Conservation (phyloP, 1,284 basidiomycete genomes). For the Apiotrichum montevideense region DNA sequence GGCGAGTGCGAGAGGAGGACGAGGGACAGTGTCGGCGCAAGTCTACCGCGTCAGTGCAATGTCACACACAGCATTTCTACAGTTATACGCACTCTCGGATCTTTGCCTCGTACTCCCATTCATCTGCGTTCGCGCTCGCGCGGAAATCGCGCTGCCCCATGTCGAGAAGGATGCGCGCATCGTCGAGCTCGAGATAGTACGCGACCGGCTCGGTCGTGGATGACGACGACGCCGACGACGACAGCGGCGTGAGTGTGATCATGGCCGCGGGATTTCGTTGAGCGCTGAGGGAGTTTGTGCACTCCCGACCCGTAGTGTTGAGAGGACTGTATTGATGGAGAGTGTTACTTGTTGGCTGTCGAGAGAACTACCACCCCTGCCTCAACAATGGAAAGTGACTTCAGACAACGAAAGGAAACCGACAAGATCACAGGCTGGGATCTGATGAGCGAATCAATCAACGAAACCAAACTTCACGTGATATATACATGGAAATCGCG, state of each 20-base stretch:
- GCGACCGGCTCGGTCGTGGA: slow-evolving; percentile 52
- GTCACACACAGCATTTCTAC: neutral
- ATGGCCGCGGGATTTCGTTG: slow-evolving; percentile 47
- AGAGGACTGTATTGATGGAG: too few relatives aligned
- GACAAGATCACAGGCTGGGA: too few relatives aligned
- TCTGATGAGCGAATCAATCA: too few relatives aligned
- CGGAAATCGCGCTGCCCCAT: slow-evolving; percentile 59
- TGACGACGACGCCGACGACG: slow-evolving; percentile 65
- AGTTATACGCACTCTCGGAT: slow-evolving; percentile 42
- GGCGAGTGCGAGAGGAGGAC: slow-evolving; percentile 80
- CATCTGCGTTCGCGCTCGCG: slow-evolving; percentile 22
- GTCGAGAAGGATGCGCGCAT: slow-evolving; percentile 87
- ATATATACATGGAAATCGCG: too few relatives aligned
- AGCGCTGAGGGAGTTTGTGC: too few relatives aligned
- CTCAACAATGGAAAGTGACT: too few relatives aligned
- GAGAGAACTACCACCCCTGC: too few relatives aligned
- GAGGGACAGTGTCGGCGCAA: slow-evolving; percentile 61
- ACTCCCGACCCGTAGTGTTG: too few relatives aligned
- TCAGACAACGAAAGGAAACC: too few relatives aligned
- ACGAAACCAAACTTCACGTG: too few relatives aligned
- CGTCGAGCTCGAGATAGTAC: slow-evolving; percentile 90
- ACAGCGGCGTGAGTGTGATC: slow-evolving; percentile 89
- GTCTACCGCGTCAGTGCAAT: slow-evolving; percentile 50
- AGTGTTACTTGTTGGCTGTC: too few relatives aligned
- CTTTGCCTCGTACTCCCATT: slow-evolving; percentile 46